Base-by-base conservation (phyloP, 1,284 basidiomycete genomes). In the Cystobasidium pallidum region DNA sequence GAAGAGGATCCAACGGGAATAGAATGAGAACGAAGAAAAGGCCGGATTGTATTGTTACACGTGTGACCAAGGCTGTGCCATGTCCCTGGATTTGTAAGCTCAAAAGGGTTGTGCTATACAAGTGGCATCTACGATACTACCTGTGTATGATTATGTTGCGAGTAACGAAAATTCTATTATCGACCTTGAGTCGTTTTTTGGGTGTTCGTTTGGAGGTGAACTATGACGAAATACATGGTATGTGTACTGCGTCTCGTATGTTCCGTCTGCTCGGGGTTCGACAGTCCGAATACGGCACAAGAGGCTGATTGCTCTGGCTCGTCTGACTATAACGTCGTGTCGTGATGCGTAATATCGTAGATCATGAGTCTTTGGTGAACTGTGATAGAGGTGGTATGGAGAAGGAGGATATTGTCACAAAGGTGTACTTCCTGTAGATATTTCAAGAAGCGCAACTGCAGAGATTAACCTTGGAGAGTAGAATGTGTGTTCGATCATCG, bases 141-240 rank as follows among this genome's bases (percentile, higher is more conserved):
- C n/a, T 32, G 24, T 57, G 32, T 57, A 57, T 57, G 34, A 36
- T 34, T 21, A 51, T n/a, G 11, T 57, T 34, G 28, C 54, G 28
- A 34, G 28, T 8, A n/a, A 28, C 19, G 17, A 36, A 21, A 57
- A 57, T 19, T 57, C 54, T 57, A 57, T 57, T 57, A 57, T 57
- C 62, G 62, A 64, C 62, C 62, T 64, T 64, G 62, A 64, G 62
- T 64, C 62, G 62, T 34, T 52, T 64, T 51, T 49, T 49, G 17
- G 54, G 17, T 39, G 21, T 51, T 64, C 1, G 39, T 13, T 15
- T 7, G 32, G 57, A 7, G 28, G 28, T 26, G 58, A 24, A 13
- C n/a, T 61, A 26, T 17, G 43, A 45, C 43, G 43, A 45, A 45
- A n/a, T 45, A 15, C 4, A 7, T 26, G 26, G 7, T 51, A 3